A percentile compares a stretch with the other conserved stretches of the same genome.
Evolutionary conservation across 768 basidiomycete genomes (phyloP).

Genomic region (Lyophyllum semitale): DNA sequence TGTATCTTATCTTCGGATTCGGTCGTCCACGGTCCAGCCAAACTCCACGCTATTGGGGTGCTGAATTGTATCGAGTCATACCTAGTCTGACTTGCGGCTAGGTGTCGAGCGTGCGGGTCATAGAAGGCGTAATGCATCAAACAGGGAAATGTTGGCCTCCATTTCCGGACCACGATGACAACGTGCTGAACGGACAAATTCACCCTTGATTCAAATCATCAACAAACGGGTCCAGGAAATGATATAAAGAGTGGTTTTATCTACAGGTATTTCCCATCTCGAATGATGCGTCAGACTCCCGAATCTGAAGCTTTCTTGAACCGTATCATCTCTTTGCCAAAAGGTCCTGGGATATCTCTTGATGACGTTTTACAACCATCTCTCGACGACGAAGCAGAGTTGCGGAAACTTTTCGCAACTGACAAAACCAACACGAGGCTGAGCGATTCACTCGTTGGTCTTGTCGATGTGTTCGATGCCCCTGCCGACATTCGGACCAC

Average conservation of each 20-base stretch:
- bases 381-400: constrained; percentile 55
- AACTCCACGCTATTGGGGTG: no score
- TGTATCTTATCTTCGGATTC: no score
- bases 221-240: no score
- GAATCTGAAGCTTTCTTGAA: constrained; percentile 25
- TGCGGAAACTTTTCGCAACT: constrained; percentile 57
- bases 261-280: not conserved
- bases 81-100: no score
- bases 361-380: constrained; percentile 51
- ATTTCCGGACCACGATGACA: no score
- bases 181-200: no score
- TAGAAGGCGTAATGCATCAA: no score
- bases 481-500: constrained; percentile 50
- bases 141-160: no score
- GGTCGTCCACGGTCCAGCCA: no score
- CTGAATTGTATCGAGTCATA: no score
- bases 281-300: constrained; percentile 22
- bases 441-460: constrained; percentile 51
- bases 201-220: no score
- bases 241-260: not conserved
- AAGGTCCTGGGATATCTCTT: constrained; percentile 34
- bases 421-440: constrained; percentile 49
- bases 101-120: no score
- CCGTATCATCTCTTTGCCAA: constrained; percentile 21
- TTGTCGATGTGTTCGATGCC: constrained; percentile 60